A percentile compares a stretch with the other conserved stretches of the same genome.
Conservation (phyloP, 2,329 filamentous ascomycete species). For the Cladorrhinum sp. region DNA sequence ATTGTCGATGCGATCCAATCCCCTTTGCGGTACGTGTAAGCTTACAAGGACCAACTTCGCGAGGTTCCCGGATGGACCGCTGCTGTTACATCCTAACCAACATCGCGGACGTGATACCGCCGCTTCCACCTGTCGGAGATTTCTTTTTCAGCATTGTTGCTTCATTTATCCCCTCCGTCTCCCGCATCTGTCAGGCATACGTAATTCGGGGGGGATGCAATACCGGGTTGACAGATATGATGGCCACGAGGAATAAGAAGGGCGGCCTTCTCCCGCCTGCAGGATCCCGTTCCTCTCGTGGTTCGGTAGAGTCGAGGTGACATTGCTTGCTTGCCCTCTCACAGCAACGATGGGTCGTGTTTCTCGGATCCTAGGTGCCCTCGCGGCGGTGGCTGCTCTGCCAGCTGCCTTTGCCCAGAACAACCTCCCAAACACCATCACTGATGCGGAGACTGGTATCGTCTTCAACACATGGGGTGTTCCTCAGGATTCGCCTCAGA, state of each 20-base stretch:
- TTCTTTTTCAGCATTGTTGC: constrained; percentile 10
- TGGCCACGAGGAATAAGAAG: constrained; percentile 13
- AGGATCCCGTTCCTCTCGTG: constrained; percentile 10
- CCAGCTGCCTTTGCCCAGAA: constrained; percentile 28
- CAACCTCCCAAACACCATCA: constrained; percentile 35
- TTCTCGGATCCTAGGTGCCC: constrained; percentile 25
- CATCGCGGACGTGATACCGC: constrained; percentile 25
- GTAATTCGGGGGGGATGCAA: not conserved
- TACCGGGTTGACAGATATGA: not conserved
- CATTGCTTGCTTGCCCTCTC: constrained; percentile 12
- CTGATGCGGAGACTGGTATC: constrained; percentile 48
- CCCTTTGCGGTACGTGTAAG: not conserved
- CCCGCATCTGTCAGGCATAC: constrained; percentile 8
- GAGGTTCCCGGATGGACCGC: constrained; percentile 20
- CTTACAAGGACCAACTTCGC: constrained; percentile 13
- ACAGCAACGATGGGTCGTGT: constrained; percentile 25
- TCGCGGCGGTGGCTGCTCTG: constrained; percentile 26
- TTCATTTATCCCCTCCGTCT: constrained; percentile 15
- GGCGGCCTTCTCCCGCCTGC: constrained; percentile 2
- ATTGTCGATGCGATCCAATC: constrained; percentile 1
- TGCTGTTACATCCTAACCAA: constrained; percentile 25
- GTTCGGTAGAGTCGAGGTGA: constrained; percentile 18
- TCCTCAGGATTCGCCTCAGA: constrained; percentile 29
- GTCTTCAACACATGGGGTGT: constrained; percentile 50
- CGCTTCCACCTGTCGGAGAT: constrained; percentile 22